Evolutionary conservation across 768 basidiomycete genomes (phyloP), one percentile per base, ranked within the genome.

Genomic region (Baorangia bicolor): DNA sequence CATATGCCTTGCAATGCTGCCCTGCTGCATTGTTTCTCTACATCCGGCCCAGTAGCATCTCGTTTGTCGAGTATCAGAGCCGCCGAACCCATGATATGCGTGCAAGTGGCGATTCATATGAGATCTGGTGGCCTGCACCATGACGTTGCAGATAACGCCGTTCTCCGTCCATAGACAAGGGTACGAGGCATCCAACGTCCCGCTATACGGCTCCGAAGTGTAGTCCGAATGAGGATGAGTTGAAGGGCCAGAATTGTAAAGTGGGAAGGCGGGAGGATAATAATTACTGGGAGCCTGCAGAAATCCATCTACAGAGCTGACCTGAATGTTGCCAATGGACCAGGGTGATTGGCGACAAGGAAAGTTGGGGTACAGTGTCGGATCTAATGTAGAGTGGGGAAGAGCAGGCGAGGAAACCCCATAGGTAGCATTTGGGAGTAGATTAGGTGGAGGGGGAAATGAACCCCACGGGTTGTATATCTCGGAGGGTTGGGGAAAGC

Each of bases 101-200:
- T 67, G 66, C 44, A 69, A 40, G 50, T 67, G 66, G 18, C 67
- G 66, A 51, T 69, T 67, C 64, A 67, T 56, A 6, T 59, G 41
- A 13, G 64, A 54, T 53, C 66, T 66, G 4, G 58, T 66, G 35
- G 61, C 66, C 39, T 52, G 55, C 25, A 67, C 67, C 59, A 49
- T 52, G 33, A 48, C 37, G 12, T 56, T 56, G 40, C 66, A 67
- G 37, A 20, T 13, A 13, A 41, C 23, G 27, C 52, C 59, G 40
- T 27, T 39, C 48, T 61, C 49, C 40, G 47, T 55, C 67, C 66
- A 67, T 28, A 42, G 52, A 40, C 66, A 69, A 35, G 61, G 64
- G 44, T 54, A 46, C 18, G 44, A 59, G 25, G 47, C 49, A 20
- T 57, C 44, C 21, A 40, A 37, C 14, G 30, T 38, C 37, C 27